These are phyloP conservation scores for Arbutus unedo DNA, from an alignment of 148 eudicot species.

Conservation along the genomic window DNA sequence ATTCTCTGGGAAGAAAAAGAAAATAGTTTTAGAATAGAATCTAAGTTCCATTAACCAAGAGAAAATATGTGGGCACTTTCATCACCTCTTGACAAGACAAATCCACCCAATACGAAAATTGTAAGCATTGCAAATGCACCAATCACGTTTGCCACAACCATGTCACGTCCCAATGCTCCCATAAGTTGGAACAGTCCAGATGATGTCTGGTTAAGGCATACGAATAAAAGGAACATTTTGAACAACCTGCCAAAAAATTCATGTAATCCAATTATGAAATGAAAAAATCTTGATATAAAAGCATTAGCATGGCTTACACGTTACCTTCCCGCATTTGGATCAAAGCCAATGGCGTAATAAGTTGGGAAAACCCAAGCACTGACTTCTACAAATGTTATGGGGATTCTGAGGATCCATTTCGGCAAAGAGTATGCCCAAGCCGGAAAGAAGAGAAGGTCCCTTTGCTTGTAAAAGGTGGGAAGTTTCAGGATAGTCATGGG, in stretches of 20 bases:
- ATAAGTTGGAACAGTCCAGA: conserved; percentile 33
- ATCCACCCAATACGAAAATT: conserved; percentile 30
- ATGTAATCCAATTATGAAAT: background rate
- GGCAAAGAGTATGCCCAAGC: conserved; percentile 53
- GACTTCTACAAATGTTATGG: conserved; percentile 30
- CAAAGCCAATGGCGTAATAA: conserved; percentile 38
- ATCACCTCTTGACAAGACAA: conserved; percentile 36
- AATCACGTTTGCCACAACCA: conserved; percentile 37
- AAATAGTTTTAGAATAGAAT: background rate
- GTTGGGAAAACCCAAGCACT: conserved; percentile 27
- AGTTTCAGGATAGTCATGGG: conserved; percentile 70
- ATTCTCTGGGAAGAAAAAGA: conserved; percentile 27
- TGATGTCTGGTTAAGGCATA: conserved; percentile 29
- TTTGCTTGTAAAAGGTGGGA: conserved; percentile 71
- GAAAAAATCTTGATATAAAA: background rate
- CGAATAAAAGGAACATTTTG: conserved; percentile 26
- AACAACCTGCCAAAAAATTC: conserved; percentile 24
- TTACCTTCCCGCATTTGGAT: conserved; percentile 33
- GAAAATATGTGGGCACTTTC: background rate
- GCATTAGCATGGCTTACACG: background rate
- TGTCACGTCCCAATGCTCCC: conserved; percentile 30
- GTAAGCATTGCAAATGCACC: conserved; percentile 30
- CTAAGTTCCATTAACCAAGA: background rate
- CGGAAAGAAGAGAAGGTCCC: conserved; percentile 71
- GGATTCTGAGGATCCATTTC: conserved; percentile 33